Evolutionary conservation across 78 protist species (phyloP).

Genomic region (Dictyostelium capitatum): DNA sequence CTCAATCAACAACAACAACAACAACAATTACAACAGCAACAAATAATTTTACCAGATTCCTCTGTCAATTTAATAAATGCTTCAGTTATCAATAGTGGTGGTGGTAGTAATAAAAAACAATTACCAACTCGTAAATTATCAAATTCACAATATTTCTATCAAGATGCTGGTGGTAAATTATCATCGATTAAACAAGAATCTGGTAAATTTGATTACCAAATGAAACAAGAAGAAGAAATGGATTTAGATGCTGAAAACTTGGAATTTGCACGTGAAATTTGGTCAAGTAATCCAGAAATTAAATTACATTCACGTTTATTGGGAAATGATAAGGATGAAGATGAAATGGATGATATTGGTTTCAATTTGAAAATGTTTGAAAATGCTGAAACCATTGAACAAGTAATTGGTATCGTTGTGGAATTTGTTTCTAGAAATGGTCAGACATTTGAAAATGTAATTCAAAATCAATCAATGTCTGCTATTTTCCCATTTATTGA

Average conservation of each 20-base stretch:
- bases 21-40: not conserved
- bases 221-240: conserved; percentile 42
- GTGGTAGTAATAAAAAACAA: too few relatives aligned
- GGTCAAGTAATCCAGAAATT: conserved; percentile 68
- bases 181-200: not conserved
- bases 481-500: conserved; percentile 44
- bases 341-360: conserved; percentile 27
- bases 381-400: conserved; percentile 48
- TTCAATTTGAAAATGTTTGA: conserved; percentile 34
- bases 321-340: not conserved
- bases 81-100: too few relatives aligned
- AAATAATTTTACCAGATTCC: too few relatives aligned
- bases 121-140: too few relatives aligned
- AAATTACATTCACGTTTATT: conserved; percentile 42
- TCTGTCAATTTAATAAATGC: too few relatives aligned
- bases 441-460: conserved; percentile 40
- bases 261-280: conserved; percentile 69
- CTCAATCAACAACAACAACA: not conserved
- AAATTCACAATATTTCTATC: too few relatives aligned
- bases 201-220: not conserved
- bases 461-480: conserved; percentile 42
- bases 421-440: conserved; percentile 79
- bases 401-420: conserved; percentile 56
- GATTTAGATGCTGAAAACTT: conserved; percentile 67
- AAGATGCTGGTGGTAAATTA: not conserved